Evolutionary conservation across 805 yeast species (phyloP).

Genomic region (Diddensiella caesifluorescens): DNA sequence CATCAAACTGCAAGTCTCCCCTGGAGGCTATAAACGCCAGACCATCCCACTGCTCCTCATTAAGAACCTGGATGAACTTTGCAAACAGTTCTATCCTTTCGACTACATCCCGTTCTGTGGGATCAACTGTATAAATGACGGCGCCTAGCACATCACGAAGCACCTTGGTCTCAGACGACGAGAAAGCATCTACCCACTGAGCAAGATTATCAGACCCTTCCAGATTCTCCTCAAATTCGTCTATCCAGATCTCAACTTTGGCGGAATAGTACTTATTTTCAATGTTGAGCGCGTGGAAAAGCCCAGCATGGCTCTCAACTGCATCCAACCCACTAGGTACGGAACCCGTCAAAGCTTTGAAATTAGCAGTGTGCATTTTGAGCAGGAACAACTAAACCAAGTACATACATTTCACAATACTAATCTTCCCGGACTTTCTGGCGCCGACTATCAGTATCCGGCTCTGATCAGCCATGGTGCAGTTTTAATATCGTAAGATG

Average conservation of each 20-base stretch:
- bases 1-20: not conserved
- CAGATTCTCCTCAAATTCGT: constrained; percentile 32
- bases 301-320: constrained; percentile 27
- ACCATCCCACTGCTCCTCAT: constrained; percentile 27
- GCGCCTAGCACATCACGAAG: constrained; percentile 35
- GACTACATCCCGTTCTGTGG: constrained; percentile 10
- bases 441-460: constrained; percentile 31
- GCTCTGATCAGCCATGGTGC: not conserved
- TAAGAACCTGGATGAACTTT: constrained; percentile 20
- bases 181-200: constrained; percentile 32
- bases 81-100: constrained; percentile 16
- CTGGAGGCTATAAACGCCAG: constrained; percentile 23
- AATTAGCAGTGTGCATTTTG: constrained; percentile 14
- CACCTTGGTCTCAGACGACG: constrained; percentile 32
- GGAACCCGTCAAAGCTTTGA: constrained; percentile 27
- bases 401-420: constrained; percentile 26
- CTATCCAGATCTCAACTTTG: constrained; percentile 33
- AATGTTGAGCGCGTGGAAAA: constrained; percentile 24
- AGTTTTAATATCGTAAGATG: too few species aligned
- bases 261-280: constrained; percentile 33
- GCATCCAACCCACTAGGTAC: constrained; percentile 18
- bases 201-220: constrained; percentile 12
- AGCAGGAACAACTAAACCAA: not conserved
- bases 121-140: constrained; percentile 31
- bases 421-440: constrained; percentile 32